Base-by-base conservation (phyloP, 225 moss, liverwort and hornwort species). In the Polytrichum formosum region DNA sequence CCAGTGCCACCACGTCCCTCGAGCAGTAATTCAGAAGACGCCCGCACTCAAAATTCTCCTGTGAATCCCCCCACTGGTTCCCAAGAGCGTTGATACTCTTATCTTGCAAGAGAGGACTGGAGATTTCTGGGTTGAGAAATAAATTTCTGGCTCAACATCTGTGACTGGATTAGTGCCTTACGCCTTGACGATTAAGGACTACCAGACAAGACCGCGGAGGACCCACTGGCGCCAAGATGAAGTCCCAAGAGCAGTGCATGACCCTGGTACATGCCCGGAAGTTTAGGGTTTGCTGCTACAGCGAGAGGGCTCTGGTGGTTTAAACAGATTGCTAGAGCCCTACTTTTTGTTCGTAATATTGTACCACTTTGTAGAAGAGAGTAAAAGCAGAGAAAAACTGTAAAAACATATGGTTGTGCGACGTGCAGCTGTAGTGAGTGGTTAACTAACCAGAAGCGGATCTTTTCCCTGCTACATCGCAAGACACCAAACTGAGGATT, bases 1-100 rank as follows among this genome's bases (percentile, higher is more conserved):
- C 82, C 85, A 30, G 64, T 79, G 76, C 85, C 76, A 72, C 85
- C 79, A 72, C 79, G 79, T 25, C 82, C 85, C 19, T 74, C 77
- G 4, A 76, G 85, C 69, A 86, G 86, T 77, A 80, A 79, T 73
- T 85, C 84, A 6, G 84, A 81, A 72, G 84, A 81, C 61, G 81
- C 78, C 20, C 80, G 81, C 61, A 85, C 84, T 30, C 78, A 81
- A 76, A 85, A 78, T 6, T 85, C 84, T 73, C 84, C 81, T 61
- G 85, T n/a, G 2, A 76, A 78, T 66, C 81, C 78, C 70, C 75
- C 85, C 35, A 76, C 81, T n/a, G 65, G 75, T 60, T 81, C 78
- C 46, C 70, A 81, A 74, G 87, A 81, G 76, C 87, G 59, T 61
- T 81, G 78, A 20, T 74, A 75, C 61, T 80, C 75, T 74, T 76